Conservation (phyloP, 495 filamentous ascomycete species). For the Cladorrhinum samala region DNA sequence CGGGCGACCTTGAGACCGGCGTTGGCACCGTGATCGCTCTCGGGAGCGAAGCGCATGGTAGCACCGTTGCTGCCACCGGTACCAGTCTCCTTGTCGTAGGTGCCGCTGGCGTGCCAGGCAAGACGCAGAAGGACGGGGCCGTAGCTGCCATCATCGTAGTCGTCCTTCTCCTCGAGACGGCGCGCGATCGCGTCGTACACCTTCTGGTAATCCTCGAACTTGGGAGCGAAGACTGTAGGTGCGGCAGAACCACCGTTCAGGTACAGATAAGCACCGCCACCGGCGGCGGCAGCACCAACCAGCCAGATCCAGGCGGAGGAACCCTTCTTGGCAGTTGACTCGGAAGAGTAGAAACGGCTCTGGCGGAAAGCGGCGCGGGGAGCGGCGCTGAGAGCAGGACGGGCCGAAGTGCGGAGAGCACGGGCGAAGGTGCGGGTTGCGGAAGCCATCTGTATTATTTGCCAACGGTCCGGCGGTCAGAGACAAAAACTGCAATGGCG, state of each 20-base stretch:
- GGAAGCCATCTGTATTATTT: slow-evolving; percentile 38
- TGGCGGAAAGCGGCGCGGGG: slow-evolving; percentile 58
- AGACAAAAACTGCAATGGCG: neutral
- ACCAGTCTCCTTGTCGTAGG: slow-evolving; percentile 80
- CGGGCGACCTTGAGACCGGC: slow-evolving; percentile 83
- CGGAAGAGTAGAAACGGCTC: slow-evolving; percentile 70
- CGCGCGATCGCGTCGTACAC: slow-evolving; percentile 86
- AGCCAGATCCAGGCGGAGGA: slow-evolving; percentile 35
- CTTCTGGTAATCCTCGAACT: slow-evolving; percentile 86
- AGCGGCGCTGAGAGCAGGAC: slow-evolving; percentile 41
- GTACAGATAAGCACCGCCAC: slow-evolving; percentile 62
- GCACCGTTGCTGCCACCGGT: slow-evolving; percentile 95
- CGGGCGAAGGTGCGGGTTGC: slow-evolving; percentile 49
- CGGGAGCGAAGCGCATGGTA: slow-evolving; percentile 94
- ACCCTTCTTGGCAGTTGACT: slow-evolving; percentile 52
- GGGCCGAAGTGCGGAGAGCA: slow-evolving; percentile 51
- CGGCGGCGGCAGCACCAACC: slow-evolving; percentile 49
- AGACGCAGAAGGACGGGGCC: slow-evolving; percentile 82
- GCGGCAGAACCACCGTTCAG: slow-evolving; percentile 46
- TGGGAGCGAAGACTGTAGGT: slow-evolving; percentile 60
- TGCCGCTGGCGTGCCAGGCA: slow-evolving; percentile 83
- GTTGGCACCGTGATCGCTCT: slow-evolving; percentile 89
- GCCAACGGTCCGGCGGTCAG: neutral
- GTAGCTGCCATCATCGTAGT: slow-evolving; percentile 96
- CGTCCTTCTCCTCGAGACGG: slow-evolving; percentile 76